Conservation (phyloP, 2,329 filamentous ascomycete species). For the Sclerotinia glacialis region DNA sequence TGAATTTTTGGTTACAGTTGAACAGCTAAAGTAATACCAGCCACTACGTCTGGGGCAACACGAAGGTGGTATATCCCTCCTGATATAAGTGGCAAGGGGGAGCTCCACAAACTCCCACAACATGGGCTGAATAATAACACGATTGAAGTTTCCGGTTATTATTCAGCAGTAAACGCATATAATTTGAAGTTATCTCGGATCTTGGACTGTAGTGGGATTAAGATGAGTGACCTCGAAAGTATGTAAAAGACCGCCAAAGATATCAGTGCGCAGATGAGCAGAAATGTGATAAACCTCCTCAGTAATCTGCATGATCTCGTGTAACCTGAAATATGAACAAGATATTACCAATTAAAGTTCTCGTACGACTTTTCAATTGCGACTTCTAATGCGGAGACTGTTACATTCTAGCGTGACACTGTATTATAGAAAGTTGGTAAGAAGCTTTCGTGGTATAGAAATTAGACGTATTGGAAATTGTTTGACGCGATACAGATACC, state of each 20-base stretch:
- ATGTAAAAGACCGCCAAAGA: neutral
- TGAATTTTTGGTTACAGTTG: neutral
- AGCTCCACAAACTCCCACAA: neutral
- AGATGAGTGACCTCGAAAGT: neutral
- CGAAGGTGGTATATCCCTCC: neutral
- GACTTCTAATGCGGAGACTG: neutral
- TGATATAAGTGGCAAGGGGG: neutral
- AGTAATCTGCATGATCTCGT: neutral
- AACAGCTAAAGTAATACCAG: neutral
- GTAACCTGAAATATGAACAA: neutral
- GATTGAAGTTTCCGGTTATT: neutral
- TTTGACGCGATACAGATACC: neutral
- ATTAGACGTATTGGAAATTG: neutral
- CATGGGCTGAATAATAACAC: neutral
- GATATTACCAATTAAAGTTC: neutral
- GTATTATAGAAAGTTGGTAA: neutral
- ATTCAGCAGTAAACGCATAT: conserved; percentile 3
- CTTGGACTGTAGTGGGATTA: neutral
- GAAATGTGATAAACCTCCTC: neutral
- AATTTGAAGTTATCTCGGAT: conserved; percentile 6
- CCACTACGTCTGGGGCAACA: neutral
- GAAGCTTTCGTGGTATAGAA: neutral
- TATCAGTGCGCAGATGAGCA: neutral
- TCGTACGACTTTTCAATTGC: neutral
- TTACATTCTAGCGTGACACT: neutral